Percentiles rank a stretch among this genome's conserved stretches.
Conservation (phyloP, 2,329 filamentous ascomycete species). For the Colletotrichum endophyticum region DNA sequence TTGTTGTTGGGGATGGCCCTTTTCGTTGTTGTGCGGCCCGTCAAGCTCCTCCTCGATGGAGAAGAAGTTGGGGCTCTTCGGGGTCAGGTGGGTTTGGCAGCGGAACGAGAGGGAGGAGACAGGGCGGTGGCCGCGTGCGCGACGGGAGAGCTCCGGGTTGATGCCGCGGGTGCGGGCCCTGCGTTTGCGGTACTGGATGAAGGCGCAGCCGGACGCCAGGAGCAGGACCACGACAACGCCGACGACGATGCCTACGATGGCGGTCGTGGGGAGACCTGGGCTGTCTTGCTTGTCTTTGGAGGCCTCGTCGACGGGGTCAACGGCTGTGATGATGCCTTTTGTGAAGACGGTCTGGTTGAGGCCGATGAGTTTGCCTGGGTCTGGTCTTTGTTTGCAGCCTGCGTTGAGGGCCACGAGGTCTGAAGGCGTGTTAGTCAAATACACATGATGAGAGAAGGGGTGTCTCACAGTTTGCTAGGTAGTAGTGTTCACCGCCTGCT, state of each 20-base stretch:
- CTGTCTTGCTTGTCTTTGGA: conserved; percentile 16
- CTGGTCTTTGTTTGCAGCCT: conserved; percentile 53
- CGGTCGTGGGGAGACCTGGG: conserved; percentile 36
- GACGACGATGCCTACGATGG: conserved; percentile 49
- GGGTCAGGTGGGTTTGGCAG: conserved; percentile 51
- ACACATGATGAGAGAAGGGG: no score
- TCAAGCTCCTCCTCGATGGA: conserved; percentile 34
- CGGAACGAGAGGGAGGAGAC: conserved; percentile 55
- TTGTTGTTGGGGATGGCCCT: no score
- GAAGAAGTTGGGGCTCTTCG: conserved; percentile 42
- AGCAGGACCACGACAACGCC: conserved; percentile 43
- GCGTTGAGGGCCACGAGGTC: conserved; percentile 57
- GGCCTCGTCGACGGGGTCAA: no score
- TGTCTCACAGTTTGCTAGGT: no score
- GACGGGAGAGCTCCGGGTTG: conserved; percentile 28
- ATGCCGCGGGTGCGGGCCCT: conserved; percentile 35
- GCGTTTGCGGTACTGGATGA: conserved; percentile 51
- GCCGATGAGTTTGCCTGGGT: conserved; percentile 36
- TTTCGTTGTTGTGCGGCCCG: no score
- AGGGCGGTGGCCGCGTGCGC: conserved; percentile 33
- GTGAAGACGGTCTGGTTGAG: conserved; percentile 53
- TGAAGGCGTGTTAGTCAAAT: no score
- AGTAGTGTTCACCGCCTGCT: conserved; percentile 43
- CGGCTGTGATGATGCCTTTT: conserved; percentile 30
- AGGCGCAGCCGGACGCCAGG: no score